Evolutionary conservation across 108 stramenopile species (phyloP), one percentile per base, ranked within the genome.

Genomic region (Nitzschia putrida): DNA sequence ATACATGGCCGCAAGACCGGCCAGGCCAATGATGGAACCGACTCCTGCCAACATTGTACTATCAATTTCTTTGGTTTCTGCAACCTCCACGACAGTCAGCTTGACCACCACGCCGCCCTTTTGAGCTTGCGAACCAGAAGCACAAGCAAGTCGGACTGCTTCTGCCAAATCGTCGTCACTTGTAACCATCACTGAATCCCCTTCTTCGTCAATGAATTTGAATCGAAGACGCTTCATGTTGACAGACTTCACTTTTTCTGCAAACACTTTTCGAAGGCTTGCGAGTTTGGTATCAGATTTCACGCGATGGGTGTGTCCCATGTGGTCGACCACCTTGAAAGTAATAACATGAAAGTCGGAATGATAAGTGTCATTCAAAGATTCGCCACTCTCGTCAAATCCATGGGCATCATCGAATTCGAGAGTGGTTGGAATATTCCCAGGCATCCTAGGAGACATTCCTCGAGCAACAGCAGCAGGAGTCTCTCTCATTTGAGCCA

Each of bases 121-220:
- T 5, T n/a, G 23, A 9, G 54, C 16, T 13, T 69, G 44, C 20
- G 67, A 54, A 3, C 29, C 29, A n/a, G 74, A 68, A 13, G 89
- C 74, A 16, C 72, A 24, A n/a, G 84, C 71, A 37, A 80, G 43
- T 12, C 68, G 64, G 20, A 90, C 76, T 29, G 95, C 91, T 69
- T 94, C 95, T 23, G 61, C 72, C 24, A 96, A 63, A 76, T 86
- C 84, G 24, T 88, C 90, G 60, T 96, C 89, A 49, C 77, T 84
- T 21, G 80, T 93, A 44, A 96, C 79, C 29, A 88, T 40, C 52
- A 96, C 88, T 53, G 80, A 80, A 77, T 96, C 95, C 11, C 93
- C 91, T 68, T 96, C 95, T 14, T 96, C 93, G 50, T 96, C 95
- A 21, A 83, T 64, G 67, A 91, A 96, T 64, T 91, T 85, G 39